Conservation (phyloP, 352 stramenopile species). For the Globisporangium paroecandrum region DNA sequence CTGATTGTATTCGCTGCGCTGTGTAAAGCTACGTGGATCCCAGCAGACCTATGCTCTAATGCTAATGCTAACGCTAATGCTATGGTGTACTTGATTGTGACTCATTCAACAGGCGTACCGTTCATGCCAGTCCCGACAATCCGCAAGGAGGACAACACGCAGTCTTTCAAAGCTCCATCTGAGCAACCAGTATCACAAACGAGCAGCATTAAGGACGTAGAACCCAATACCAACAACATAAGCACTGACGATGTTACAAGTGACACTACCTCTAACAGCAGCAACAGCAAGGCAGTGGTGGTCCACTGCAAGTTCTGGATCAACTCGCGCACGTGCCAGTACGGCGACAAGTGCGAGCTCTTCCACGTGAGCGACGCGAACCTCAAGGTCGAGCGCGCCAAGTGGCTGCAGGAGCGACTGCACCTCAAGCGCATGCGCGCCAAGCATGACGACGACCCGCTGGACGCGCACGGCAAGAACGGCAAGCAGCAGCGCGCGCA, state of each 20-base stretch:
- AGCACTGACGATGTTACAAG: neutral
- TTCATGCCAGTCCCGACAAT: slow-evolving; percentile 60
- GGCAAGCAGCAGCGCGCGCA: slow-evolving; percentile 67
- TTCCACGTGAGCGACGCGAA: slow-evolving; percentile 48
- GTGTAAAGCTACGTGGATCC: neutral
- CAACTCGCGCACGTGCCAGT: slow-evolving; percentile 71
- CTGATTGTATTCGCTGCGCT: neutral
- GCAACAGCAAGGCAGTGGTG: neutral
- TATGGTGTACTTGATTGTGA: neutral
- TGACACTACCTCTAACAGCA: neutral
- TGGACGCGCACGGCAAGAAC: slow-evolving; percentile 68
- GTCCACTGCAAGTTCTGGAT: slow-evolving; percentile 83
- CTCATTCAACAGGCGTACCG: slow-evolving; percentile 22
- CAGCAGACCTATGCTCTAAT: neutral
- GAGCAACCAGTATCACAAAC: slow-evolving; percentile 4
- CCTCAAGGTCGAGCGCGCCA: slow-evolving; percentile 43
- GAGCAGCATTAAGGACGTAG: neutral
- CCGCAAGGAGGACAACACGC: slow-evolving; percentile 13
- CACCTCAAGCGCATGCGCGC: slow-evolving; percentile 56
- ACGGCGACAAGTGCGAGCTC: slow-evolving; percentile 62
- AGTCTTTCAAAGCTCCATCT: neutral
- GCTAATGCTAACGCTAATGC: neutral
- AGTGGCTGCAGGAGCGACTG: slow-evolving; percentile 63
- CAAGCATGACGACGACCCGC: slow-evolving; percentile 52
- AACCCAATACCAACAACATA: neutral